Evolutionary conservation across 257 asterid species (phyloP), one percentile per base, ranked within the genome.

Genomic region (Capsicum chinense): DNA sequence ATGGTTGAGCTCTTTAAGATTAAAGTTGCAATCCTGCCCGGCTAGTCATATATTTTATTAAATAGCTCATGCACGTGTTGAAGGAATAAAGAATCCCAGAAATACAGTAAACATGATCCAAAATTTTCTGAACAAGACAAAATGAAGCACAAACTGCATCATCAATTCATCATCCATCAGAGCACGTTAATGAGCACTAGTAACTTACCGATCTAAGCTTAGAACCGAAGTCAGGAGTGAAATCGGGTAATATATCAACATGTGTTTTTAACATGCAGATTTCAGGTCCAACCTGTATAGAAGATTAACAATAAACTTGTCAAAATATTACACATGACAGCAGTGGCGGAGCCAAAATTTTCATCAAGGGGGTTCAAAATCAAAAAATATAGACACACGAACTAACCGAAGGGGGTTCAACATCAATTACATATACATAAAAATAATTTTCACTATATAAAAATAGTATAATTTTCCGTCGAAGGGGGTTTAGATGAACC

Each of bases 231-330:
- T 92, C 96, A 17, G 97, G 90, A 13, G 97, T 90, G 88, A 97
- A 97, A 89, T 97, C 99, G 62, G 99, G 97, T 47, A 97, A 92
- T 86, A 93, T 93, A 85, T 97, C 98, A 83, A 97, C 98, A 84
- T 95, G 99, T 85, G 99, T 97, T 91, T 97, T 97, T 76, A 97
- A 88, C 97, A 97, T 87, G 91, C 98, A 97, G 87, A 97, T 93
- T 91, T 97, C 99, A 44, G 94, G 98, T 85, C 99, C 99, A 85
- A 97, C 98, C 99, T 97, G 93, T 91, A 92, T 80, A 69, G 50
- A n/a, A 50, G 47, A 76, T 76, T 79, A 44, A 62, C 82, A 58
- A 79, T 33, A 78, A 67, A 84, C 82, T 82, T 42, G 83, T 88
- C 16, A 81, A n/a, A 85, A 87, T 79, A 56, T 83, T 44, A 64